Conservation (phyloP, 306 rosid species). For the Vigna mungo region DNA sequence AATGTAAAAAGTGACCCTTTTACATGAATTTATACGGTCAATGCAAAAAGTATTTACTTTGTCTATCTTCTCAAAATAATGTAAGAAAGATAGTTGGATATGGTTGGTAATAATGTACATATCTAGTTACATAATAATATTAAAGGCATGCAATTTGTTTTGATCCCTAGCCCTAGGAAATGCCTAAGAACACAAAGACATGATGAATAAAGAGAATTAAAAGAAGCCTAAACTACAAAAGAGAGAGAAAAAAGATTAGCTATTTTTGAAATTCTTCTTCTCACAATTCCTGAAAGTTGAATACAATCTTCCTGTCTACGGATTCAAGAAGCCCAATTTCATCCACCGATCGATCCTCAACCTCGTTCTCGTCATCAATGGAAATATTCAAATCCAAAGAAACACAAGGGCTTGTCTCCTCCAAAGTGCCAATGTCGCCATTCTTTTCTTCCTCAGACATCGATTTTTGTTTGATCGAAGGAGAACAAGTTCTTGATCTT, state of each 20-base stretch:
- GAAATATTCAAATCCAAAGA: conserved; percentile 91
- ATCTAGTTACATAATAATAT: conserved; percentile 51
- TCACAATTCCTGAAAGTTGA: conserved; percentile 75
- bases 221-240: conserved; percentile 24
- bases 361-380: conserved; percentile 58
- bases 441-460: conserved; percentile 34
- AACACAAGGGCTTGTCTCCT: conserved; percentile 63
- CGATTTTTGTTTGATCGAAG: conserved; percentile 55
- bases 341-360: conserved; percentile 59
- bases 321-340: conserved; percentile 83
- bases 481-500: conserved; percentile 90
- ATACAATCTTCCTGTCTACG: conserved; percentile 79
- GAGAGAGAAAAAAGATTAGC: neutral
- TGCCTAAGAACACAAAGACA: conserved; percentile 51
- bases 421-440: conserved; percentile 34
- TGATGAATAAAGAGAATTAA: conserved; percentile 48
- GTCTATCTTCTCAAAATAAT: neutral
- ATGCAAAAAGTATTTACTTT: too few species aligned
- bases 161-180: conserved; percentile 43
- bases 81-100: conserved; percentile 19
- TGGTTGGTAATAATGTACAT: conserved; percentile 47
- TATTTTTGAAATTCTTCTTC: conserved; percentile 1
- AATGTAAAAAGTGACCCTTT: too few species aligned
- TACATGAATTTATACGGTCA: too few species aligned
- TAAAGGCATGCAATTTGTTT: conserved; percentile 29